Evolutionary conservation across 1,284 basidiomycete species (phyloP), one percentile per base, ranked within the genome.

Genomic region (Sanghuangporus weigelae): DNA sequence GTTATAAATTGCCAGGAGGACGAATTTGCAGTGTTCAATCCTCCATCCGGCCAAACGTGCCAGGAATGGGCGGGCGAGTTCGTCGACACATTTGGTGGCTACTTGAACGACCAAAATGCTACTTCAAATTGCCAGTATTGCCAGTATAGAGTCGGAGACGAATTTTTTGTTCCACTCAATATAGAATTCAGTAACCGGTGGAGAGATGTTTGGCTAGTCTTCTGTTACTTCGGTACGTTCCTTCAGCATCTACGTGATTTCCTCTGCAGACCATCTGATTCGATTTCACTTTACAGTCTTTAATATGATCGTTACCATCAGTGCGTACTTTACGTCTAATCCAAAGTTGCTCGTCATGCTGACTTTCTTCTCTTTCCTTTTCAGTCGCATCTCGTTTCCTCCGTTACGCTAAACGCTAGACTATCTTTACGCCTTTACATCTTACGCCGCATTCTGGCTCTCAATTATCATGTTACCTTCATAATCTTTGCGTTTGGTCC

Each of bases 31-130:
- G 68, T 80, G 23, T 92, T 92, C 78, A 75, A 79, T 64, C 89
- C 93, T 0, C 93, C 93, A 0, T 67, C 78, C 0, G 89, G 87
- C 6, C 85, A 94, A 73, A 93, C 88, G 0, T 96, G 94, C 71
- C 69, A 68, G 4, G 67, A 82, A 3, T 96, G 88, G 85, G 92
- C 88, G 0, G 76, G 79, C 38, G 79, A 82, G 48, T 95, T 93
- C 71, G 84, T 89, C 7, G 68, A 70, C 2, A 76, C 75, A 2
- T 81, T 83, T 68, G 87, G 86, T 3, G 95, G 93, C 0, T 97
- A 97, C 76, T 74, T 97, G 46, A 81, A 89, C 67, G 90, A 96
- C 73, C 82, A 83, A 0, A 76, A 79, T 57, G 90, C 81, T 7
- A 89, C 84, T 0, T 60, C 71, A 1, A 70, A 69, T 6, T 95